These are phyloP conservation scores for Rhinocladiella mackenziei DNA, from an alignment of 2,329 filamentous ascomycete genomes.

Conservation along the genomic window DNA sequence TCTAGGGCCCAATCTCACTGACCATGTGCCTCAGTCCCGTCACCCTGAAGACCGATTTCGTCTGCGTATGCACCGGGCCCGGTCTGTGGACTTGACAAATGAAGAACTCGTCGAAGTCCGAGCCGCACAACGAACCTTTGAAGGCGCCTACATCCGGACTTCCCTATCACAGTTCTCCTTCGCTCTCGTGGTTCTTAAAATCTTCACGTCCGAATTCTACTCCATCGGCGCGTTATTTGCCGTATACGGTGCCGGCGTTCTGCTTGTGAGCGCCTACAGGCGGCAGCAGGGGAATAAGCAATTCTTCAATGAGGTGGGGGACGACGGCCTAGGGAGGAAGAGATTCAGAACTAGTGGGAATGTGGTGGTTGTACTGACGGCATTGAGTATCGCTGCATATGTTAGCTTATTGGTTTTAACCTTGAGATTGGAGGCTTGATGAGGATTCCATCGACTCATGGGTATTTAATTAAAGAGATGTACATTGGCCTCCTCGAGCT, in stretches of 20 bases:
- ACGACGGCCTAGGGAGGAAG: conserved; percentile 58
- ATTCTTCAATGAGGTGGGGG: conserved; percentile 64
- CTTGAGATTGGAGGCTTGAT: conserved; percentile 37
- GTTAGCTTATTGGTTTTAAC: conserved; percentile 58
- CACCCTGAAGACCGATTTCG: conserved; percentile 71
- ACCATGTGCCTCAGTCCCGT: conserved; percentile 38
- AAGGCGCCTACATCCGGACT: conserved; percentile 93
- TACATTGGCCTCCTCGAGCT: too few species aligned
- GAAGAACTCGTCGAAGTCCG: conserved; percentile 90
- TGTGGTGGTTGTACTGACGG: conserved; percentile 60
- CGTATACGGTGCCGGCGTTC: conserved; percentile 78
- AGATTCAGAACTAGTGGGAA: conserved; percentile 64
- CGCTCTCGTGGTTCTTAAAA: conserved; percentile 87
- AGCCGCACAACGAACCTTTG: conserved; percentile 91
- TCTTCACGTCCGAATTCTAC: conserved; percentile 96
- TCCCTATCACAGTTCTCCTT: conserved; percentile 94
- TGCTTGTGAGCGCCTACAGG: conserved; percentile 78
- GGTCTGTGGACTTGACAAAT: conserved; percentile 74
- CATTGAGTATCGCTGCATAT: conserved; percentile 60
- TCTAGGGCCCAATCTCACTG: too few species aligned
- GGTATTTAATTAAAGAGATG: too few species aligned
- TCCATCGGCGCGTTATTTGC: conserved; percentile 94
- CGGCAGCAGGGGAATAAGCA: conserved; percentile 89
- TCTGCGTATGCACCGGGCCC: conserved; percentile 76
- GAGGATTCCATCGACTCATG: not conserved